Evolutionary conservation across 345 rosid genomes (phyloP), one percentile per base, ranked within the genome.

Genomic region (Citrus glauca): DNA sequence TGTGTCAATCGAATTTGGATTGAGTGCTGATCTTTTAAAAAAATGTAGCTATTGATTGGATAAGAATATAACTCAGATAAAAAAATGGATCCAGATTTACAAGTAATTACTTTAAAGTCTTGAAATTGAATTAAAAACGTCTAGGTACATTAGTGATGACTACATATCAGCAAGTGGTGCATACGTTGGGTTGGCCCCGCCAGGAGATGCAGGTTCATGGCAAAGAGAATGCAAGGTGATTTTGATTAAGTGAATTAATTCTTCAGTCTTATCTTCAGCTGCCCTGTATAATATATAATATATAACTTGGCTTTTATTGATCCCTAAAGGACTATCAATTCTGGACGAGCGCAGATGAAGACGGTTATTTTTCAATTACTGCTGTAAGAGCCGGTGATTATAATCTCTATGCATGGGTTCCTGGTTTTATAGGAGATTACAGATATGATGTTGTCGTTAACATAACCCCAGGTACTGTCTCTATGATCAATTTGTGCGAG

Each of bases 401-500:
- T 66, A 92, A 88, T 72, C 87, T 95, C 45, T 91, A 87, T 63
- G 97, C 93, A 4, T 95, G 93, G 94, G 84, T 90, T 76, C 94
- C 97, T 33, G 97, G 98, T 42, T 93, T 89, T 63, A 86, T 93
- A 9, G 97, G 98, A 28, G 99, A 95, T 83, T 93, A 89, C 78
- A 81, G 80, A 65, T 83, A 82, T 66, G 90, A 89, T 59, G 69
- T 24, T 37, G 66, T 74, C 5, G 64, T 91, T 38, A 85, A 86
- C 22, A 83, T 93, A 30, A 81, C 89, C 4, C 66, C 91, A 82
- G 98, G 98, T 91, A 50, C 27, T 30, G 14, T 33, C 32, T 74
- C 27, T 35, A n/a, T 59, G 45, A 38, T 59, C 35, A 53, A 40
- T 9, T 62, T 63, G 32, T 37, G 10, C 9, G 7, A 64, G 20